Conservation (phyloP, 352 stramenopile genomes). For the Globisporangium splendens region DNA sequence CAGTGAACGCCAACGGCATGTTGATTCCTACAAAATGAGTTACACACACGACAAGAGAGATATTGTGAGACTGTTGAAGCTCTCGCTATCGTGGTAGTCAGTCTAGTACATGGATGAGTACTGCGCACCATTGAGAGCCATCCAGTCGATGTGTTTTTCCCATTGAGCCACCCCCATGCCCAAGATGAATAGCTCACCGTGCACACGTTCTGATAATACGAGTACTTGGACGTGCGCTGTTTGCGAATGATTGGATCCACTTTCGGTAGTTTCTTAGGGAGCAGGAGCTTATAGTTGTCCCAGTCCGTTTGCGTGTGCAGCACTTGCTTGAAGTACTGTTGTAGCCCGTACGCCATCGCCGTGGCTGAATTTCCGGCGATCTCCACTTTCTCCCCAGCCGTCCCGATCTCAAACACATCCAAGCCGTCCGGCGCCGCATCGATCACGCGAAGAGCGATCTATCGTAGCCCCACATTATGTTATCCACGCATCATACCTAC, state of each 20-base stretch:
- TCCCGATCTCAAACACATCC: slow-evolving; percentile 64
- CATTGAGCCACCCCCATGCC: slow-evolving; percentile 87
- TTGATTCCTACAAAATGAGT: slow-evolving; percentile 63
- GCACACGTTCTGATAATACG: slow-evolving; percentile 92
- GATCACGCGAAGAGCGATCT: slow-evolving; percentile 55
- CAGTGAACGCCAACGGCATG: slow-evolving; percentile 87
- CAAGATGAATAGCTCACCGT: slow-evolving; percentile 90
- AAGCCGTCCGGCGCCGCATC: slow-evolving; percentile 32
- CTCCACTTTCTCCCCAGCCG: slow-evolving; percentile 41
- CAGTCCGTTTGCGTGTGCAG: slow-evolving; percentile 79
- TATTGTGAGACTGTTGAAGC: slow-evolving; percentile 1
- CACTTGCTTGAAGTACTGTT: slow-evolving; percentile 75
- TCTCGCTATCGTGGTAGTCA: too few relatives aligned
- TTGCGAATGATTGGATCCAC: slow-evolving; percentile 32
- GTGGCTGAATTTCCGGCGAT: slow-evolving; percentile 53
- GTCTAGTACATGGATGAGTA: too few relatives aligned
- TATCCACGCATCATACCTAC: background rate
- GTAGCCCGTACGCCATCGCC: slow-evolving; percentile 63
- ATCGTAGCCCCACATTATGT: background rate
- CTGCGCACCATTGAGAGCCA: slow-evolving; percentile 81
- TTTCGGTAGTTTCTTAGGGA: slow-evolving; percentile 47
- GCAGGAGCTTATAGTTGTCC: slow-evolving; percentile 69
- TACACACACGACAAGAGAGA: background rate
- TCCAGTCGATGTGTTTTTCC: slow-evolving; percentile 91
- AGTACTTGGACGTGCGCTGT: slow-evolving; percentile 69